Conservation (phyloP, 23 red algal genomes). For the Gracilaria domingensis region DNA sequence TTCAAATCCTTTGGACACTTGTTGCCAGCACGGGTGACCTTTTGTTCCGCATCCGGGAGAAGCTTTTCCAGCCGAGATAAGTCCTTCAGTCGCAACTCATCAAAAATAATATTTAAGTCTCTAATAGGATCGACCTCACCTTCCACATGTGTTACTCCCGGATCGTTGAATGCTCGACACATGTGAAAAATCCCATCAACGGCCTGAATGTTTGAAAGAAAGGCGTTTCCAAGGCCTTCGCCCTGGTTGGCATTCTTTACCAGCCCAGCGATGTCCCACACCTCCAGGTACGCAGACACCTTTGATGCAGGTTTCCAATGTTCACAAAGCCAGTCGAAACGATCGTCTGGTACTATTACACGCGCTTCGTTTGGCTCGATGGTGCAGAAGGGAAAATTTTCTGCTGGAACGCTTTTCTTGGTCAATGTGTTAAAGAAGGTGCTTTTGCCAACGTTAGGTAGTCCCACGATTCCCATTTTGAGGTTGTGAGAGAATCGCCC, state of each 20-base stretch:
- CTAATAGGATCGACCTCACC: slow-evolving; percentile 90
- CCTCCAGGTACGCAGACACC: slow-evolving; percentile 86
- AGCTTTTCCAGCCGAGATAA: slow-evolving; percentile 66
- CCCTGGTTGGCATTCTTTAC: slow-evolving; percentile 92
- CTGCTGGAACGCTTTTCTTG: slow-evolving; percentile 82
- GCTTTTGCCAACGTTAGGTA: slow-evolving; percentile 99
- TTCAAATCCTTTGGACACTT: slow-evolving; percentile 88
- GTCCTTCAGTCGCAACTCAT: slow-evolving; percentile 95
- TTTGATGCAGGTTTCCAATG: slow-evolving; percentile 79
- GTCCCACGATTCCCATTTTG: slow-evolving; percentile 99
- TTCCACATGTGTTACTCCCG: slow-evolving; percentile 96
- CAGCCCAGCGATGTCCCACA: slow-evolving; percentile 98
- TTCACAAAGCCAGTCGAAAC: slow-evolving; percentile 92
- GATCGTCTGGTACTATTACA: slow-evolving; percentile 89
- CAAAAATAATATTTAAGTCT: slow-evolving; percentile 89
- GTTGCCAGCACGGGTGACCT: slow-evolving; percentile 77
- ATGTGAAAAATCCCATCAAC: slow-evolving; percentile 98
- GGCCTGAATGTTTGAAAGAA: slow-evolving; percentile 93
- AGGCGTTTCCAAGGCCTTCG: slow-evolving; percentile 94
- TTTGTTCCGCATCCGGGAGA: slow-evolving; percentile 71
- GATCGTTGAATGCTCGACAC: slow-evolving; percentile 88
- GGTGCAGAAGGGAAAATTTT: slow-evolving; percentile 99
- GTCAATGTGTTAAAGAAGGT: slow-evolving; percentile 98
- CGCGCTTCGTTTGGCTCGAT: slow-evolving; percentile 99
- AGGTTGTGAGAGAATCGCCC: slow-evolving; percentile 96